Evolutionary conservation across 1,284 basidiomycete species (phyloP).

Genomic region (Neotropicomus parvogracilis): DNA sequence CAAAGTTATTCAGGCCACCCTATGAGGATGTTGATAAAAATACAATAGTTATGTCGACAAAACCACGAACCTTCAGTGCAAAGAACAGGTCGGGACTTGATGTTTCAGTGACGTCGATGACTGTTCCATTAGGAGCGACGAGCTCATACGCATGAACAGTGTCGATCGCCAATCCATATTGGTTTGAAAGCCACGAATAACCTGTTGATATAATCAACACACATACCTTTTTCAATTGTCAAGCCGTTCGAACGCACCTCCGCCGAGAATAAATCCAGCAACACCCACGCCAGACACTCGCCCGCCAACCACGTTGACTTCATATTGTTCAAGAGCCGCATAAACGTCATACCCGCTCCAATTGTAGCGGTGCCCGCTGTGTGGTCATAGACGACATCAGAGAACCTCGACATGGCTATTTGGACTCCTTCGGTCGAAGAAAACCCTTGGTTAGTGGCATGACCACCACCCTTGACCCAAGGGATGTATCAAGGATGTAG

Average conservation of each 20-base stretch:
- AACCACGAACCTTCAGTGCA: neutral
- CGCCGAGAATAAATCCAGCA: slow-evolving; percentile 52
- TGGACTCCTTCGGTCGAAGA: slow-evolving; percentile 48
- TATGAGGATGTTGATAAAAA: neutral
- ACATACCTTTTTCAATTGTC: slow-evolving; percentile 14
- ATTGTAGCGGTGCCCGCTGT: too few species aligned
- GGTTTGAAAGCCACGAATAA: slow-evolving; percentile 22
- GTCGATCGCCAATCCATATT: slow-evolving; percentile 47
- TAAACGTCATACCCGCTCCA: neutral
- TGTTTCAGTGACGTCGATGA: neutral
- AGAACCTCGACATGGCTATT: slow-evolving; percentile 52
- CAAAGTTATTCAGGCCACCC: slow-evolving; percentile 63
- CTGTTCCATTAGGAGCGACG: neutral
- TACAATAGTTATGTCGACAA: neutral
- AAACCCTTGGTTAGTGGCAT: slow-evolving; percentile 17
- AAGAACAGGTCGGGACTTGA: neutral
- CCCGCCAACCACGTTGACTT: neutral
- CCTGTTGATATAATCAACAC: slow-evolving; percentile 14
- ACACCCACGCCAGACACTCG: slow-evolving; percentile 48
- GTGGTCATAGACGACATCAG: slow-evolving; percentile 44
- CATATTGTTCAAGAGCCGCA: neutral
- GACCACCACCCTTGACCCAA: slow-evolving; percentile 20
- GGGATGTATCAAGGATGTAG: slow-evolving; percentile 12
- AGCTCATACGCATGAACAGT: neutral
- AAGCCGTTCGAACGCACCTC: slow-evolving; percentile 51